Conservation (phyloP, 805 yeast species). For the Candida caryicola region DNA sequence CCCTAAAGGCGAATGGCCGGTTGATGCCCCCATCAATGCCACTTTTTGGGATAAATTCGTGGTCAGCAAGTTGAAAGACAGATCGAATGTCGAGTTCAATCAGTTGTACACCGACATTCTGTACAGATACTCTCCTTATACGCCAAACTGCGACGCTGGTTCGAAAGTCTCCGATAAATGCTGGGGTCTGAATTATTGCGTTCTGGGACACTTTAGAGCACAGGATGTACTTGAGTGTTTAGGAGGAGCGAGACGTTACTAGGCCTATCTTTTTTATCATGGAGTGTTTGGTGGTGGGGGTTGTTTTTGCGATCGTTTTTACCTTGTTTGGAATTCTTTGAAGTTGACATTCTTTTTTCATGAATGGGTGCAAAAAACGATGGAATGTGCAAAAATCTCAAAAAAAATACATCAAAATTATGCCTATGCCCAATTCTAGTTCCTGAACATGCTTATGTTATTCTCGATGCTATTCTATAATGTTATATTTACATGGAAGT, state of each 20-base stretch:
- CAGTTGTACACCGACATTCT: conserved; percentile 50
- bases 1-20: conserved; percentile 56
- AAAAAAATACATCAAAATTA: neutral
- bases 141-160: conserved; percentile 43
- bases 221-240: conserved; percentile 20
- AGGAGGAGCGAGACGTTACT: too few relatives aligned
- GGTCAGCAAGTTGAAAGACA: conserved; percentile 41
- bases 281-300: too few relatives aligned
- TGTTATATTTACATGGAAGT: too few relatives aligned
- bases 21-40: conserved; percentile 57
- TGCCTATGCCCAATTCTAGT: too few relatives aligned
- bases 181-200: conserved; percentile 38
- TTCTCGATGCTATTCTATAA: too few relatives aligned
- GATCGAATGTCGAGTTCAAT: conserved; percentile 39
- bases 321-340: too few relatives aligned
- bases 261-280: too few relatives aligned
- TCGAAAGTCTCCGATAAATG: conserved; percentile 12
- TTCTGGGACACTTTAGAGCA: conserved; percentile 34
- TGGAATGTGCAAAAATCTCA: neutral
- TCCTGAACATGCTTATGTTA: too few relatives aligned
- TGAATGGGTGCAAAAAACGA: too few relatives aligned
- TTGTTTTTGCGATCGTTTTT: too few relatives aligned
- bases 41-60: conserved; percentile 62
- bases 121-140: conserved; percentile 54
- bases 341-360: too few relatives aligned